phyloP scores from a whole-genome alignment of 192 early-diverging fungal species.

The Anaeromyces robustus region DNA sequence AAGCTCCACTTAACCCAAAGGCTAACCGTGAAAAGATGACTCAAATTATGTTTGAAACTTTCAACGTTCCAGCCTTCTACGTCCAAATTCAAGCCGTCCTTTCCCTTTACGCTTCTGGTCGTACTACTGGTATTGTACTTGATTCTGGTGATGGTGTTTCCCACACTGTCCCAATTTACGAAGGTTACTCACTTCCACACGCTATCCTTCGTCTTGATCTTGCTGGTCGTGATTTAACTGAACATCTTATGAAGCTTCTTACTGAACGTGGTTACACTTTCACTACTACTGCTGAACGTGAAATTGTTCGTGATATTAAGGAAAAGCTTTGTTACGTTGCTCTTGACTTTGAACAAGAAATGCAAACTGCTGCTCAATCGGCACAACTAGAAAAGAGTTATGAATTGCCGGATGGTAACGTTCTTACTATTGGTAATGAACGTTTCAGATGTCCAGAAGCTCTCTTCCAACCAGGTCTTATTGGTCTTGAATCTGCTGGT shows the following conservation, averaged over 20 bases:
- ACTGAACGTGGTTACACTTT: constrained; percentile 92
- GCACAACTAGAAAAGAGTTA: constrained; percentile 92
- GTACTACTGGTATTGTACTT: constrained; percentile 95
- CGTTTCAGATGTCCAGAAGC: constrained; percentile 74
- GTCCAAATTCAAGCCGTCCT: constrained; percentile 93
- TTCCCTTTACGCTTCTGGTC: constrained; percentile 89
- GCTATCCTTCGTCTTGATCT: constrained; percentile 93
- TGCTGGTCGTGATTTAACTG: constrained; percentile 92
- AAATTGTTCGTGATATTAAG: constrained; percentile 99
- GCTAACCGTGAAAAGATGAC: constrained; percentile 98
- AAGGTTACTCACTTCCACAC: constrained; percentile 90
- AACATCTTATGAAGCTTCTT: constrained; percentile 84
- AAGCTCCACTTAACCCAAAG: constrained; percentile 96
- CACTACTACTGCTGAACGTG: constrained; percentile 88
- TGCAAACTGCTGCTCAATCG: constrained; percentile 82
- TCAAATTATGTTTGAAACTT: constrained; percentile 99
- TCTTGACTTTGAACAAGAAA: constrained; percentile 62
- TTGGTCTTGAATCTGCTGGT: constrained; percentile 79
- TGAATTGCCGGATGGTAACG: constrained; percentile 96
- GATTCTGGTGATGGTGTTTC: constrained; percentile 98
- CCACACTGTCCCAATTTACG: constrained; percentile 95
- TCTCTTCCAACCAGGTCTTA: constrained; percentile 89
- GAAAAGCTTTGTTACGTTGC: constrained; percentile 98
- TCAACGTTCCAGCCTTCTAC: constrained; percentile 93
- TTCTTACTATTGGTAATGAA: constrained; percentile 95